Evolutionary conservation across 768 basidiomycete species (phyloP), one percentile per base, ranked within the genome.

Genomic region (Austroboletus festivus): DNA sequence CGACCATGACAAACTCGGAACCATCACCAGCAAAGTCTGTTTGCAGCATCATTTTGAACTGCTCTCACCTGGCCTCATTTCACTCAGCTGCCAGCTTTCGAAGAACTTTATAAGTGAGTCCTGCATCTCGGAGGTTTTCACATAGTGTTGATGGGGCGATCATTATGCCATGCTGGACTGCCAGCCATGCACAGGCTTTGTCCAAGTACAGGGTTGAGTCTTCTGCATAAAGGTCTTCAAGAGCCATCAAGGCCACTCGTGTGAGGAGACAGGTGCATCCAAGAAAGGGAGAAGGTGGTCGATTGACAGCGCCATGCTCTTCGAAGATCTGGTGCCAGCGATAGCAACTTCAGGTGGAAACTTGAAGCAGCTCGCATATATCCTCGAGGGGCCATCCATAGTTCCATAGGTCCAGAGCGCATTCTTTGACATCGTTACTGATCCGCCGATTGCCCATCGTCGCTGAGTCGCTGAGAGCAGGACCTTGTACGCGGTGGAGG

Each of bases 271-370:
- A 44, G 12, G 51, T 53, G 9, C 43, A 46, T 22, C 68, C 60
- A 23, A 42, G 45, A 2, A 67, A 47, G 20, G 58, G 53, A 19
- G 61, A 55, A 3, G 42, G 53, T 44, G 55, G 57, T 18, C 46
- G 51, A 2, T 42, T 39, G 21, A 61, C 53, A n/a, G 40, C 40
- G 2, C 58, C 51, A 33, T 38, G 33, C 18, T 59, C 55, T 23
- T 58, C 47, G 16, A 68, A 55, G 24, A 56, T 61, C 5, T 30
- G 33, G 30, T 20, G 24, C 65, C 67, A 69, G 2, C 56, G 56
- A 44, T 59, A 63, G 10, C 66, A 46, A 35, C 61, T 68, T n/a
- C n/a, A n/a, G n/a, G n/a, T n/a, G n/a, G n/a, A n/a, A n/a, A n/a
- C n/a, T n/a, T n/a, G n/a, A n/a, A n/a, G n/a, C n/a, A n/a, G n/a